Percentiles rank a stretch among this genome's conserved stretches.
Conservation (phyloP, 2,329 filamentous ascomycete species). For the Sporothrix curviconia region DNA sequence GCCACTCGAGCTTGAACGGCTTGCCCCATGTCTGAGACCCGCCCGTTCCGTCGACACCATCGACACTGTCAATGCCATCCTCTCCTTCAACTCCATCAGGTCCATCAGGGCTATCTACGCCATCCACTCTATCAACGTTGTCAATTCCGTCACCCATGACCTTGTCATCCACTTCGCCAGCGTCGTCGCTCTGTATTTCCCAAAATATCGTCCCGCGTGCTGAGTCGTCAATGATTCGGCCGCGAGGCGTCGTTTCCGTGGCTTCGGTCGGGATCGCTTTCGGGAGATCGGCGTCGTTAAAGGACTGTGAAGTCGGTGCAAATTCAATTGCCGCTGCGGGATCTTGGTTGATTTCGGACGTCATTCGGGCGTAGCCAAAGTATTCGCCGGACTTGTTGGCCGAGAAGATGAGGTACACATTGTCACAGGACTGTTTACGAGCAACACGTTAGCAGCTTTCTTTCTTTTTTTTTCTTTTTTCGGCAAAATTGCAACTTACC, state of each 20-base stretch:
- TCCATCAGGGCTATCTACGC: conserved; percentile 19
- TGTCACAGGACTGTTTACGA: conserved; percentile 61
- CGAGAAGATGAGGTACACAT: conserved; percentile 88
- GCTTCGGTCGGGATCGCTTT: conserved; percentile 74
- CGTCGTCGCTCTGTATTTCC: conserved; percentile 60
- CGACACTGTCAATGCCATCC: conserved; percentile 32
- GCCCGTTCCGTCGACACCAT: conserved; percentile 32
- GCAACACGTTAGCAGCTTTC: not conserved
- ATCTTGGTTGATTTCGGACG: conserved; percentile 74
- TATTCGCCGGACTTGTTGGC: conserved; percentile 97
- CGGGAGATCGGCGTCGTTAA: conserved; percentile 59
- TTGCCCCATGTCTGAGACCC: conserved; percentile 72
- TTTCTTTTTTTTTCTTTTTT: no score
- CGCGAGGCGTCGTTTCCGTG: conserved; percentile 70
- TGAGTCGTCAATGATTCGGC: conserved; percentile 86
- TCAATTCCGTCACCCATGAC: not conserved
- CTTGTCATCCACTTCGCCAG: conserved; percentile 19
- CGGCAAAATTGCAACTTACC: conserved; percentile 49
- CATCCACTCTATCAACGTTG: conserved; percentile 35
- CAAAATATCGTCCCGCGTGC: conserved; percentile 95
- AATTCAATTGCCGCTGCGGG: conserved; percentile 63
- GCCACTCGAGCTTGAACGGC: conserved; percentile 85
- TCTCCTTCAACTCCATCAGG: conserved; percentile 39
- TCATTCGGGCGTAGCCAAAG: conserved; percentile 90
- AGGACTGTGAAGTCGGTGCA: conserved; percentile 55